phyloP scores from a whole-genome alignment of 225 moss, liverwort and hornwort genomes.

The Sphagnum contortum region DNA sequence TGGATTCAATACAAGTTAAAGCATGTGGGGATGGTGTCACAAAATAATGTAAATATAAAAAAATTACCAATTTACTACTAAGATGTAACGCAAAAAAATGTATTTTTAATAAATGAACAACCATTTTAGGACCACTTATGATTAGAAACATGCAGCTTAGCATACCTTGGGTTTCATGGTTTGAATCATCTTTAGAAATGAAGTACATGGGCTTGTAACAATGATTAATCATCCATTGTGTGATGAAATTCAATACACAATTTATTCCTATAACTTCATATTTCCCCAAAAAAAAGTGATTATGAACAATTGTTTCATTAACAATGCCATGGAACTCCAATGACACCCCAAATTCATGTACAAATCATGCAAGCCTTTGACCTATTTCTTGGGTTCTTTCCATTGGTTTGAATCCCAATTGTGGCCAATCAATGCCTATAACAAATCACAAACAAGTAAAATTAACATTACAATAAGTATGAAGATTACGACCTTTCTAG shows the following conservation, averaged over 20 bases:
- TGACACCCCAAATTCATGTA: conserved; percentile 36
- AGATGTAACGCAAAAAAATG: too few species aligned
- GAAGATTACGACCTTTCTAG: too few species aligned
- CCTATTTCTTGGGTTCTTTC: conserved; percentile 72
- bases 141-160: too few species aligned
- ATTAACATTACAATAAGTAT: too few species aligned
- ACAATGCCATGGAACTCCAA: conserved; percentile 84
- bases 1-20: too few species aligned
- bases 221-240: conserved; percentile 78
- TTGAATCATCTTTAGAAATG: conserved; percentile 47
- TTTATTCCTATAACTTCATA: conserved; percentile 71
- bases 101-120: too few species aligned
- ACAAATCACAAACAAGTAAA: not conserved
- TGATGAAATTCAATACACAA: conserved; percentile 66
- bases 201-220: conserved; percentile 69
- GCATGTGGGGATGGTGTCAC: too few species aligned
- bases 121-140: too few species aligned
- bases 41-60: too few species aligned
- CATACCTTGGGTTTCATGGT: conserved; percentile 62
- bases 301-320: conserved; percentile 60
- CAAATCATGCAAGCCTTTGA: conserved; percentile 44
- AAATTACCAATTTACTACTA: too few species aligned
- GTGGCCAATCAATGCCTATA: conserved; percentile 78
- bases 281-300: conserved; percentile 50
- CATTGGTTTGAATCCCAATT: conserved; percentile 72